Evolutionary conservation across 768 basidiomycete species (phyloP), one percentile per base, ranked within the genome.

Genomic region (Termitomyces sp.): DNA sequence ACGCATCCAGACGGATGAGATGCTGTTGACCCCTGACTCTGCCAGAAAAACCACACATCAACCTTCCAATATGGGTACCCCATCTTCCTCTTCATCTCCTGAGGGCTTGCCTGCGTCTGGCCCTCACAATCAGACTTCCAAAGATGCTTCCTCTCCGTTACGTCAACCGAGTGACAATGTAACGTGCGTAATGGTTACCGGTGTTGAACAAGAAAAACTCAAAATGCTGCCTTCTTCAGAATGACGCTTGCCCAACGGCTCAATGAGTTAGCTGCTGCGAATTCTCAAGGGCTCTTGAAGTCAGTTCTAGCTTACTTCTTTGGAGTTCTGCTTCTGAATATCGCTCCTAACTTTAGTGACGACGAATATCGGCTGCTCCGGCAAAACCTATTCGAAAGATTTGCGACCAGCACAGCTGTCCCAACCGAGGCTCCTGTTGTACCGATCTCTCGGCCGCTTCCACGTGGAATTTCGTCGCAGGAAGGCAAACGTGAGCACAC

Each of bases 321-420:
- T 27, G 7, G 20, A 24, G n/a, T 37, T 50, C 14, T 26, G 30
- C 13, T 56, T 14, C n/a, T 48, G 20, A 50, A n/a, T 30, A 49
- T 53, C 46, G n/a, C 33, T 3, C 46, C 57, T 34, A 52, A 34
- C 65, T 34, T 20, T 58, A 93, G 92, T 67, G 89, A 93, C 71
- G 89, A 93, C 63, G 92, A 92, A 68, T 93, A 93, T 69, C 85
- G 91, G 51, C 70, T 93, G 43, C 80, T 94, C 13, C 85, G 92
- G 44, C 91, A 92, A 70, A 91, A 87, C 67, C 76, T 94, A 39
- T 93, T 94, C 64, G 89, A 93, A 68, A 83, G 92, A 53, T 84
- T 91, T 65, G 80, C 89, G 16, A 82, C 74, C 59, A 79, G 76
- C 51, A 74, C 82, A 26, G 67, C 74, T 9, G 77, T 89, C 22